These are phyloP conservation scores for Gossypium turneri DNA, from an alignment of 345 rosid species.

Conservation along the genomic window DNA sequence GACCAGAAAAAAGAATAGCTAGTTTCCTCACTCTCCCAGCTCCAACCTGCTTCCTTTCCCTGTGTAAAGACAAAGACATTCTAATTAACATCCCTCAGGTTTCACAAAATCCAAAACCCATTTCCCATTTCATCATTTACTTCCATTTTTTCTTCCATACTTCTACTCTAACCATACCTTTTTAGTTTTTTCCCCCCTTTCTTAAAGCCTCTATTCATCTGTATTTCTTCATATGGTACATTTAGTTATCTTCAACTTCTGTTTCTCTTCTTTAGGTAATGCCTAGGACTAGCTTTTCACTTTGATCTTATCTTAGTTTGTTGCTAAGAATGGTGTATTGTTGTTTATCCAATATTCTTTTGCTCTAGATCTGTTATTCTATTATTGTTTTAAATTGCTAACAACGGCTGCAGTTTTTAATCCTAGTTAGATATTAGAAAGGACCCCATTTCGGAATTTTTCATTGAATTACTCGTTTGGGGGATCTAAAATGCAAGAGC, in stretches of 20 bases:
- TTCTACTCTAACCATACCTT: not conserved
- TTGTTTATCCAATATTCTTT: constrained; percentile 7
- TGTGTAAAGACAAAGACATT: not conserved
- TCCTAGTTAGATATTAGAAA: not conserved
- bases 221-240: not conserved
- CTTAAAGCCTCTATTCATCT: not conserved
- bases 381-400: not conserved
- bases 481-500: constrained; percentile 8
- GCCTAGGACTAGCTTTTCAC: not conserved
- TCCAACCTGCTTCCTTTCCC: not conserved
- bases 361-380: constrained; percentile 31
- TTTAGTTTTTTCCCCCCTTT: not conserved
- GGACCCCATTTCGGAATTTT: not conserved
- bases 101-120: not conserved
- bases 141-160: not conserved
- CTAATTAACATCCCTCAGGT: not conserved
- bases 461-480: not conserved
- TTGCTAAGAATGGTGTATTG: not conserved
- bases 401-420: not conserved
- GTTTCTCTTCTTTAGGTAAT: not conserved
- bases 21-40: no score
- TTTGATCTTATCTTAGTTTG: not conserved
- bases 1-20: no score
- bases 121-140: not conserved
- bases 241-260: not conserved